Percentiles rank a stretch among this genome's conserved stretches.
phyloP scores from a whole-genome alignment of 495 filamentous ascomycete species.

The Podospora bellae-mahoneyi region DNA sequence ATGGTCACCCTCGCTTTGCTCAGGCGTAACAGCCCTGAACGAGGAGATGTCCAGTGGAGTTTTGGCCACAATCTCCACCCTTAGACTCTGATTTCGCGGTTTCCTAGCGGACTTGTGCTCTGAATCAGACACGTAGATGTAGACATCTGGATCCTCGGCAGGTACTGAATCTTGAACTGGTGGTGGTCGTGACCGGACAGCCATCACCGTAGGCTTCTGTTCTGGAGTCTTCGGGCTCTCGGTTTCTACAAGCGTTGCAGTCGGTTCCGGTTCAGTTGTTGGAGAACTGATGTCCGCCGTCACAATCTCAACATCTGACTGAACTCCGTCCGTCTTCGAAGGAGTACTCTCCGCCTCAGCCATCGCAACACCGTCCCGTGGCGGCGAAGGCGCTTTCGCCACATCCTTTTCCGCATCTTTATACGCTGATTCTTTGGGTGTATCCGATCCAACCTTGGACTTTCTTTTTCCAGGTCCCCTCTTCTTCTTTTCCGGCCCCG shows the following conservation, averaged over 20 bases:
- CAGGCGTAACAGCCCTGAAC: conserved; percentile 19
- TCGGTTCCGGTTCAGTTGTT: neutral
- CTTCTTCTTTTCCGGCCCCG: conserved; percentile 4
- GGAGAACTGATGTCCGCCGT: neutral
- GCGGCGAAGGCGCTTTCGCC: neutral
- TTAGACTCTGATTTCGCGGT: conserved; percentile 27
- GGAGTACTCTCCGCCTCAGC: neutral
- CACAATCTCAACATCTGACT: neutral
- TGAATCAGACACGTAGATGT: conserved; percentile 14
- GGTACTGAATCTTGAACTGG: neutral
- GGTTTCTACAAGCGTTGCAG: neutral
- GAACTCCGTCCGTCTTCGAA: neutral
- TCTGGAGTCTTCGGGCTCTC: neutral
- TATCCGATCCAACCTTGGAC: neutral
- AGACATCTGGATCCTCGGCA: conserved; percentile 12
- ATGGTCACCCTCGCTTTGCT: conserved; percentile 16
- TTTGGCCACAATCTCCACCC: conserved; percentile 24
- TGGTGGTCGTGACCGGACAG: neutral
- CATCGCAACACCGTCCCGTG: neutral
- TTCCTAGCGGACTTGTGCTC: conserved; percentile 17
- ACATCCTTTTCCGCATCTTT: neutral
- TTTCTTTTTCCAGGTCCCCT: neutral
- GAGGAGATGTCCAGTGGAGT: conserved; percentile 12
- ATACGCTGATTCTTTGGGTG: neutral
- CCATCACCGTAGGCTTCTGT: neutral